These are phyloP conservation scores for Suillus occidentalis DNA, from an alignment of 768 basidiomycete genomes.

Conservation along the genomic window DNA sequence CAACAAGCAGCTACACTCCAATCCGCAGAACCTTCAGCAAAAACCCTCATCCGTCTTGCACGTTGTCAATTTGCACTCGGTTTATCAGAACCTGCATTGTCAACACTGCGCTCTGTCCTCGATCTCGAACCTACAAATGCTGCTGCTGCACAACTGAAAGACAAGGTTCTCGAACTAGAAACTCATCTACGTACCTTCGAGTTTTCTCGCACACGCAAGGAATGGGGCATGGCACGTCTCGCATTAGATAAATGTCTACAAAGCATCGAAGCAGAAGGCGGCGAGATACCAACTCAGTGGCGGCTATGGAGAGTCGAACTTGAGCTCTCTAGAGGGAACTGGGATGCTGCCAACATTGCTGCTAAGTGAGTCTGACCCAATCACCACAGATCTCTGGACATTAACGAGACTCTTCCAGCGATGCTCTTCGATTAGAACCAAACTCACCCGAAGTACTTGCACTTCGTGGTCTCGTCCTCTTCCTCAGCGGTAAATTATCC, in stretches of 20 bases:
- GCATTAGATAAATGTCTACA: slow-evolving; percentile 78
- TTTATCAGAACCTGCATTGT: slow-evolving; percentile 61
- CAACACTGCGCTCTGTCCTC: slow-evolving; percentile 62
- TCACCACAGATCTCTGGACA: not conserved
- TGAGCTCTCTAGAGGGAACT: slow-evolving; percentile 67
- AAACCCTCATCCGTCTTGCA: slow-evolving; percentile 81
- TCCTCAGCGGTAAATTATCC: slow-evolving; percentile 68
- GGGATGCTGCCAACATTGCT: slow-evolving; percentile 70
- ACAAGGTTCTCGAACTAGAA: slow-evolving; percentile 61
- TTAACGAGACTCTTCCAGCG: slow-evolving; percentile 40
- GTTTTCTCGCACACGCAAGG: slow-evolving; percentile 51
- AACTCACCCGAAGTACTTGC: slow-evolving; percentile 80
- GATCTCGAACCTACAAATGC: slow-evolving; percentile 62
- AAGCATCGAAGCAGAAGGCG: slow-evolving; percentile 72
- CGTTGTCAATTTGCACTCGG: slow-evolving; percentile 84
- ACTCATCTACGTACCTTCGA: slow-evolving; percentile 66
- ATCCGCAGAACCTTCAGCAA: slow-evolving; percentile 57
- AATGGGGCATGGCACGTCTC: slow-evolving; percentile 79
- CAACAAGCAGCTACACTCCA: slow-evolving; percentile 72
- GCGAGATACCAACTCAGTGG: slow-evolving; percentile 79
- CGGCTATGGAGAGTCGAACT: slow-evolving; percentile 77
- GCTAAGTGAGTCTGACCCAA: slow-evolving; percentile 60
- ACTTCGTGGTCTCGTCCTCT: slow-evolving; percentile 76
- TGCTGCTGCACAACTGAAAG: slow-evolving; percentile 58
- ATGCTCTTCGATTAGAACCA: slow-evolving; percentile 68